Evolutionary conservation across 1,139 yeast genomes (phyloP).

Genomic region (Saccharomyces hybrid): DNA sequence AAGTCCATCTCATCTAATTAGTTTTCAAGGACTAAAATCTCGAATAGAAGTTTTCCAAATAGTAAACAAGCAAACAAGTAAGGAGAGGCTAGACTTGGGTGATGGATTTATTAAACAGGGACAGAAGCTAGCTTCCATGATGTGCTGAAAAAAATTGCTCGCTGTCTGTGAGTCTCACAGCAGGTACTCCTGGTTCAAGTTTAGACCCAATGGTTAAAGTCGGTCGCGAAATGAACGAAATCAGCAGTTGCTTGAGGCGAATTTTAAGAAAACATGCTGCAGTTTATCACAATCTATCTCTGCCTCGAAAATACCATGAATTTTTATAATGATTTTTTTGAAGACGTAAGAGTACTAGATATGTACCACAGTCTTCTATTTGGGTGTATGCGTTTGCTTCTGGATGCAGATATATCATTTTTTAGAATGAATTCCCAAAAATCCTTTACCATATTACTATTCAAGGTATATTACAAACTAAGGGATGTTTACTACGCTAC

Average conservation of each 20-base stretch:
- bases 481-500: background rate
- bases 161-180: background rate
- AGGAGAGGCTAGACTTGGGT: background rate
- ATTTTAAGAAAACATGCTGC: background rate
- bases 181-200: background rate
- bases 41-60: background rate
- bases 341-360: background rate
- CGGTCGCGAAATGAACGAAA: background rate
- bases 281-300: background rate
- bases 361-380: background rate
- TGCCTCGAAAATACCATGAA: background rate
- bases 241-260: background rate
- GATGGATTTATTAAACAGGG: background rate
- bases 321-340: background rate
- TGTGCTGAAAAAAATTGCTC: background rate
- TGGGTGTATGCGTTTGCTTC: background rate
- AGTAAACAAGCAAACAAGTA: background rate
- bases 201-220: conserved; percentile 3
- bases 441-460: background rate
- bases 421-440: background rate
- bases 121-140: background rate
- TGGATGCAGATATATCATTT: background rate
- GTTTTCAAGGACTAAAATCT: background rate
- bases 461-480: background rate
- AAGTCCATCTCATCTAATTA: background rate